phyloP scores from a whole-genome alignment of 768 basidiomycete genomes.

The Tricholoma saponaceum region DNA sequence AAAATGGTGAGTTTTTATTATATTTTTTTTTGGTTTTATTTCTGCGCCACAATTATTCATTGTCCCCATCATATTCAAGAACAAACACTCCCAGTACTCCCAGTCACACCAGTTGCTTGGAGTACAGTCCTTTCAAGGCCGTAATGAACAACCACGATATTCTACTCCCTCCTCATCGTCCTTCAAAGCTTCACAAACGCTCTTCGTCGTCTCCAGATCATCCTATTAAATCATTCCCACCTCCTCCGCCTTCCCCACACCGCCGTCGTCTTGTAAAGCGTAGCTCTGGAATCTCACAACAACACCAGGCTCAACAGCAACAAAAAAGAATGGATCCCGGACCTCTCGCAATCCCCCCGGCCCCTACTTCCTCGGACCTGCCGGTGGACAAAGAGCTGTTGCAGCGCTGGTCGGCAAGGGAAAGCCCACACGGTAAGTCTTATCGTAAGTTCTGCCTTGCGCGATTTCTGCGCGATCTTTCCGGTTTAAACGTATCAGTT shows the following conservation, averaged over 20 bases:
- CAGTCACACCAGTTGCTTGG: too few species aligned
- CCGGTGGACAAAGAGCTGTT: slow-evolving; percentile 14
- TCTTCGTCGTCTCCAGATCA: not conserved
- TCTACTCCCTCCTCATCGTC: not conserved
- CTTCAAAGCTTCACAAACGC: not conserved
- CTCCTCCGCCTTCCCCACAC: not conserved
- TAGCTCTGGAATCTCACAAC: not conserved
- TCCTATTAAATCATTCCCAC: not conserved
- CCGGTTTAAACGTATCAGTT: not conserved
- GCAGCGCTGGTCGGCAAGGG: slow-evolving; percentile 12
- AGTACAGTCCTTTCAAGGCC: too few species aligned
- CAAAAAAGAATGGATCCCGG: not conserved
- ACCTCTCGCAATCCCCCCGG: slow-evolving; percentile 9
- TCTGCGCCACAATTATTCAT: not conserved
- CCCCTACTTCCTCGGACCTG: slow-evolving; percentile 10
- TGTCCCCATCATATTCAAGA: too few species aligned
- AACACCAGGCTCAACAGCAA: not conserved
- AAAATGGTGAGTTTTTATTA: not conserved
- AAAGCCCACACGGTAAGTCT: slow-evolving; percentile 6
- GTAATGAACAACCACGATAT: not conserved
- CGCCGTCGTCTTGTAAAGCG: not conserved
- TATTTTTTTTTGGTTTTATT: not conserved
- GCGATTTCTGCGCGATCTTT: not conserved
- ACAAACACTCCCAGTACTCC: too few species aligned
- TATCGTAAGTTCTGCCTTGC: not conserved